Evolutionary conservation across 805 yeast species (phyloP), one percentile per base, ranked within the genome.

Genomic region (Tetrapisispora nanseiensis): DNA sequence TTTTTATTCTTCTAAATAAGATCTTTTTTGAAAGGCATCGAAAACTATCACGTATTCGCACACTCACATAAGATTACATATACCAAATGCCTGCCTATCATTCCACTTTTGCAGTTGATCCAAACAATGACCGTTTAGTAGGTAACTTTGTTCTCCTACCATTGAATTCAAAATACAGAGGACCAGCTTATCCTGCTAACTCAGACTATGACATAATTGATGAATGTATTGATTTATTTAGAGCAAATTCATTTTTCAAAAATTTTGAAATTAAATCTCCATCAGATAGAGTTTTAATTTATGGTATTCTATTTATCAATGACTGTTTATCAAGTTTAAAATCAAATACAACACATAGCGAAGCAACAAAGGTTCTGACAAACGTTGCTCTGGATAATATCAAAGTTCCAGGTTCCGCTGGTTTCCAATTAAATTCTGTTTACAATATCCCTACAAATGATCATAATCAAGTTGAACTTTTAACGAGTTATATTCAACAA

Each of bases 181-280:
- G 98, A 4, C 97, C 98, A 9, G 82, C 95, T 1, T 86, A 80
- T 61, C 90, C 94, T 6, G 70, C 75, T 15, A 75, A 77, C 44
- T 63, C 77, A 3, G 85, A 78, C 52, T 90, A 89, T 60, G 99
- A 92, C 65, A 84, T 92, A 44, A 74, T 85, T 44, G 99, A 92
- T 62, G 99, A 92, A 62, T 74, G 80, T 22, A 67, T 92, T 42
- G 97, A 92, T 63, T 71, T 92, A 42, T 92, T 92, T 66, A 74
- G 98, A 51, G 96, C 97, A 54, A 92, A 92, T 64, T 84, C 96
- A 11, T 90, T 92, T 66, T 92, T 92, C 75, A 83, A 85, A 61
- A 92, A 92, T 70, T 92, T 92, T 62, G 98, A 92, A 67, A 89
- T 92, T 68, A 86, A 86, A 62, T 95, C 96, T 11, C 84, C 95